Percentiles rank a stretch among this genome's conserved stretches.
Conservation (phyloP, 208 protist species). For the Trichomonas gallinae region DNA sequence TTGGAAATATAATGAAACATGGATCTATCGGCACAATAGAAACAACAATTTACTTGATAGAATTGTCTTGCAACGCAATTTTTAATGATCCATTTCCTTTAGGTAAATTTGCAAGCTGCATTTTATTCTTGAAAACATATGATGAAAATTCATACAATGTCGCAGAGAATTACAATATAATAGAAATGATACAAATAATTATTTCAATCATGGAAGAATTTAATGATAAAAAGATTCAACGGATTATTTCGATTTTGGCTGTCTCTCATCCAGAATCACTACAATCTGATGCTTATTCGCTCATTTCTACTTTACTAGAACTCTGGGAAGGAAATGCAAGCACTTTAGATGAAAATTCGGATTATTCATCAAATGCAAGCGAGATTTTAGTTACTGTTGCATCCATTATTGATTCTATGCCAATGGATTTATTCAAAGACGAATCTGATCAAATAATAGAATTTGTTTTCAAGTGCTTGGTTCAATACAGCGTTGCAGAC, state of each 20-base stretch:
- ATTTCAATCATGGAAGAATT: background rate
- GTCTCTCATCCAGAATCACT: background rate
- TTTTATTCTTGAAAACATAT: background rate
- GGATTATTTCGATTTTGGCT: background rate
- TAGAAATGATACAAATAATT: background rate
- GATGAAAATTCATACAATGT: background rate
- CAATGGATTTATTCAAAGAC: background rate
- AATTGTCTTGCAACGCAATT: background rate
- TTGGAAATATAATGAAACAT: background rate
- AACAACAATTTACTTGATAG: background rate
- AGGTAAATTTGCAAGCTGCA: background rate
- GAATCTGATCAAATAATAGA: background rate
- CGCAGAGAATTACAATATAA: background rate
- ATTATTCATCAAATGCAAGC: background rate
- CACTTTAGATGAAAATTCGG: background rate
- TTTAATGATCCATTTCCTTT: background rate
- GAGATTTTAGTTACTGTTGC: background rate
- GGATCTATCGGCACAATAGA: background rate
- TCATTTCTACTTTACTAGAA: background rate
- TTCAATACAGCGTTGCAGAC: background rate
- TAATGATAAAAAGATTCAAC: background rate
- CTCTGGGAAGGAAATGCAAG: background rate
- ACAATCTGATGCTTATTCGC: background rate
- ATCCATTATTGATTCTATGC: background rate
- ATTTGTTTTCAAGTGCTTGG: background rate